phyloP scores from a whole-genome alignment of 805 yeast genomes.

The Suhomyces sp. region DNA sequence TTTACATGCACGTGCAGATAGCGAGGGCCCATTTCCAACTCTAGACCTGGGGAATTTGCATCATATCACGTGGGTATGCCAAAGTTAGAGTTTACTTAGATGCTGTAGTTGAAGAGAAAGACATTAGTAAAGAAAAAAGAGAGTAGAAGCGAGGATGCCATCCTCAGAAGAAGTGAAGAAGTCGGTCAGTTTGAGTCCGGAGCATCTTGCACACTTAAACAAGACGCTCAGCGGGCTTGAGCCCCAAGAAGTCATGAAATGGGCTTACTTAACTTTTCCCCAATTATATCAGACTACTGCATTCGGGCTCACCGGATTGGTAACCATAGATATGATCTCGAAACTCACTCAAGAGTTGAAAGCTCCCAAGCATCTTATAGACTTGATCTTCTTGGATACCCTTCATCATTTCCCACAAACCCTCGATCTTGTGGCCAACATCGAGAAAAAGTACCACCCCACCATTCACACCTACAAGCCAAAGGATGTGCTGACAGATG shows the following conservation, averaged over 20 bases:
- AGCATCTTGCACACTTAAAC: conserved; percentile 67
- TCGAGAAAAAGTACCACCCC: conserved; percentile 54
- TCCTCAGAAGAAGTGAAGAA: background rate
- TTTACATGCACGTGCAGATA: background rate
- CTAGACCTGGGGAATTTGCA: too few relatives aligned
- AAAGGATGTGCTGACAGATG: conserved; percentile 48
- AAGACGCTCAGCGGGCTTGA: conserved; percentile 49
- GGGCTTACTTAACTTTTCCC: conserved; percentile 86
- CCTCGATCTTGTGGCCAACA: conserved; percentile 59
- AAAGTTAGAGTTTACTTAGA: background rate
- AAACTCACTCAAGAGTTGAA: conserved; percentile 31
- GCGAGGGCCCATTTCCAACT: too few relatives aligned
- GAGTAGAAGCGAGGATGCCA: background rate
- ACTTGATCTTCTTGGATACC: conserved; percentile 84
- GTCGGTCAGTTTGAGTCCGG: conserved; percentile 36
- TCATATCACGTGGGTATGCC: conserved; percentile 7
- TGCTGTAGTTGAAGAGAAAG: background rate
- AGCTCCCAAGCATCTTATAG: conserved; percentile 44
- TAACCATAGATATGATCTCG: conserved; percentile 77
- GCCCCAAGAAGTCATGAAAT: conserved; percentile 72
- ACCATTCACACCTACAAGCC: conserved; percentile 70
- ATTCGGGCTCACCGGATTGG: conserved; percentile 89
- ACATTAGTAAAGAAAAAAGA: too few relatives aligned
- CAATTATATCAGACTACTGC: conserved; percentile 88
- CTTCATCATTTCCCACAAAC: conserved; percentile 96